Conservation (phyloP, 768 basidiomycete genomes). For the Holtermannia corniformis region DNA sequence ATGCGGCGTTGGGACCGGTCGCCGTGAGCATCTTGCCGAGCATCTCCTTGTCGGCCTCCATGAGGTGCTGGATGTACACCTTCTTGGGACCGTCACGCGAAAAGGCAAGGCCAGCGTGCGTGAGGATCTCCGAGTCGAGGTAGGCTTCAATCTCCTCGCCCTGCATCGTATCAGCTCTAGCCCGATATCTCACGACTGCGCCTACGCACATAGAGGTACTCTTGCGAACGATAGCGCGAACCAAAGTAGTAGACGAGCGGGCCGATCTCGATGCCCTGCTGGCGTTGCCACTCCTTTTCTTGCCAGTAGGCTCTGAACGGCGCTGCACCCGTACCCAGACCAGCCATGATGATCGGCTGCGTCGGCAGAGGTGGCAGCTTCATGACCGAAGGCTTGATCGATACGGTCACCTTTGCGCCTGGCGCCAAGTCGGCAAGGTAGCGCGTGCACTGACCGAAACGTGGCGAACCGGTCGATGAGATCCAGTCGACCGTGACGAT, state of each 20-base stretch:
- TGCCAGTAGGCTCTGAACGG: conserved; percentile 99
- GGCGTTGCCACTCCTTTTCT: conserved; percentile 72
- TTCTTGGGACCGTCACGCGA: conserved; percentile 87
- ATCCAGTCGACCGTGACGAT: conserved; percentile 96
- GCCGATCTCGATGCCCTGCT: conserved; percentile 70
- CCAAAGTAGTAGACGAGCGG: conserved; percentile 98
- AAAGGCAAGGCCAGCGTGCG: conserved; percentile 88
- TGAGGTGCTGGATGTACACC: conserved; percentile 98
- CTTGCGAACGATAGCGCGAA: conserved; percentile 85
- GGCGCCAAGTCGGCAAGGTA: conserved; percentile 75
- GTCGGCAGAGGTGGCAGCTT: conserved; percentile 79
- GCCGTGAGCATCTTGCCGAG: conserved; percentile 63
- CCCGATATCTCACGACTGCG: no score
- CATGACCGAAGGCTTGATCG: conserved; percentile 98
- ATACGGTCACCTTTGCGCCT: conserved; percentile 91
- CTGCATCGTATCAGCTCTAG: conserved; percentile 3
- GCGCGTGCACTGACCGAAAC: conserved; percentile 91
- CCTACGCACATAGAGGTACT: conserved; percentile 72
- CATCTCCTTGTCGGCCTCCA: conserved; percentile 74
- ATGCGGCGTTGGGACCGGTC: conserved; percentile 43
- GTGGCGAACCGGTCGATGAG: conserved; percentile 65
- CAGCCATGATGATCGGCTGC: conserved; percentile 96
- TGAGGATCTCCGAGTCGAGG: conserved; percentile 71
- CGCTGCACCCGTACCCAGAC: conserved; percentile 94
- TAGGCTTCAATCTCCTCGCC: conserved; percentile 73